phyloP scores from a whole-genome alignment of 306 rosid species.

The Crotalaria pallida region DNA sequence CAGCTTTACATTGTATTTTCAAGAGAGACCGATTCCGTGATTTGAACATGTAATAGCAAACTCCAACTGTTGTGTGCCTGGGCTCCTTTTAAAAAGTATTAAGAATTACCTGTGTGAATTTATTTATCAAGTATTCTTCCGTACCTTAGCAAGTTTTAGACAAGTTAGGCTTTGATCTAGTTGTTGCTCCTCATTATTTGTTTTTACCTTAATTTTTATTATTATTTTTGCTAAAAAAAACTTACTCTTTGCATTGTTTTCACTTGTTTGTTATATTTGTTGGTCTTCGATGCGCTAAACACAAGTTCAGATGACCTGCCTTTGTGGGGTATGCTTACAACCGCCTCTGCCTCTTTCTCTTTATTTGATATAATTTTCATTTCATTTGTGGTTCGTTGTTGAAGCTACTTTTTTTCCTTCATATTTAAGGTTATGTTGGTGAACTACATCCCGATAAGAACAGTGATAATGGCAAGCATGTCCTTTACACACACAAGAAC shows the following conservation, averaged over 20 bases:
- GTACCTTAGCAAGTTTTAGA: not conserved
- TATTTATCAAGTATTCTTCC: not conserved
- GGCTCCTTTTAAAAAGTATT: not conserved
- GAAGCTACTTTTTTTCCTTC: slow-evolving; percentile 12
- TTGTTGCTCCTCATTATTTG: slow-evolving; percentile 1
- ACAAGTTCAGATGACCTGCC: slow-evolving; percentile 90
- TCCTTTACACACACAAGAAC: slow-evolving; percentile 78
- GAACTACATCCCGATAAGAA: slow-evolving; percentile 77
- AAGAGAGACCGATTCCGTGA: too few species aligned
- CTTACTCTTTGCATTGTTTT: slow-evolving; percentile 36
- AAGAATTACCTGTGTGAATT: not conserved
- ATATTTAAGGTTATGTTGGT: slow-evolving; percentile 81
- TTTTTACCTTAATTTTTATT: not conserved
- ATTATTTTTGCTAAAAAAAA: not conserved
- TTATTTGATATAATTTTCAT: slow-evolving; percentile 13
- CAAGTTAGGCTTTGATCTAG: not conserved
- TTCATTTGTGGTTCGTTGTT: slow-evolving; percentile 22
- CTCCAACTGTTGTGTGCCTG: not conserved
- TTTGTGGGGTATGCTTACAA: slow-evolving; percentile 74
- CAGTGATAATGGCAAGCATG: slow-evolving; percentile 74
- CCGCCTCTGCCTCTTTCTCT: slow-evolving; percentile 9
- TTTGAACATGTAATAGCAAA: not conserved
- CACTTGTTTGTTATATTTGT: slow-evolving; percentile 22
- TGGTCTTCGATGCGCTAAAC: slow-evolving; percentile 39
- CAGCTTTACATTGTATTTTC: not conserved